Conservation (phyloP, 2,329 filamentous ascomycete genomes). For the Talaromyces sp. region DNA sequence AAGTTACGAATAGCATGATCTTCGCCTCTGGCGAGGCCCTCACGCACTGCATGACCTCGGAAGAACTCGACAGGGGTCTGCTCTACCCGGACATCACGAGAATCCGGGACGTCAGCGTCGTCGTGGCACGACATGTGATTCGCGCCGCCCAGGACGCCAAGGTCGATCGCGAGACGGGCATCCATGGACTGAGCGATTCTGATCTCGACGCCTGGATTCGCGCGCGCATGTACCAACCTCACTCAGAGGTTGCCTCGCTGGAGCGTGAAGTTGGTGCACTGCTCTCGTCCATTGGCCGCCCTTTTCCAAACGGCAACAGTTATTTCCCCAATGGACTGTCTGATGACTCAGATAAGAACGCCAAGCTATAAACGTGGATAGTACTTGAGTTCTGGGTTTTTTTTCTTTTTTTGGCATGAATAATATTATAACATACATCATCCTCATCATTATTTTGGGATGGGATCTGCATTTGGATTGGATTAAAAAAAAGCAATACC, state of each 20-base stretch:
- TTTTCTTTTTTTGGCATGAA: neutral
- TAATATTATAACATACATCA: neutral
- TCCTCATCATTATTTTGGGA: neutral
- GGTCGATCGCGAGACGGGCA: conserved; percentile 51
- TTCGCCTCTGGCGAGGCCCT: conserved; percentile 86
- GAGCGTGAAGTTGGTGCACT: conserved; percentile 44
- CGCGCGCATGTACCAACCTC: conserved; percentile 47
- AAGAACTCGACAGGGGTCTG: conserved; percentile 77
- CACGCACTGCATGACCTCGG: conserved; percentile 68
- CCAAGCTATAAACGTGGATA: neutral
- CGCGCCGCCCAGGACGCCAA: conserved; percentile 80
- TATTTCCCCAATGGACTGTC: neutral
- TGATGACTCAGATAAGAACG: neutral
- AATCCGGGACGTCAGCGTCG: conserved; percentile 81
- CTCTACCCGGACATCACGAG: conserved; percentile 89
- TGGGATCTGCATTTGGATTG: neutral
- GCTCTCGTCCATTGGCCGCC: conserved; percentile 27
- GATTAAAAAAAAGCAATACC: neutral
- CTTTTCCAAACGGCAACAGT: neutral
- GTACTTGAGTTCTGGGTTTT: neutral
- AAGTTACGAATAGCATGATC: conserved; percentile 92
- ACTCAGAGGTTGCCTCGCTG: conserved; percentile 42
- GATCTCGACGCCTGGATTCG: conserved; percentile 46
- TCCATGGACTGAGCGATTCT: conserved; percentile 40
- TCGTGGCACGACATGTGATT: conserved; percentile 88